phyloP scores from a whole-genome alignment of 306 rosid genomes.

The Malus asiatica region DNA sequence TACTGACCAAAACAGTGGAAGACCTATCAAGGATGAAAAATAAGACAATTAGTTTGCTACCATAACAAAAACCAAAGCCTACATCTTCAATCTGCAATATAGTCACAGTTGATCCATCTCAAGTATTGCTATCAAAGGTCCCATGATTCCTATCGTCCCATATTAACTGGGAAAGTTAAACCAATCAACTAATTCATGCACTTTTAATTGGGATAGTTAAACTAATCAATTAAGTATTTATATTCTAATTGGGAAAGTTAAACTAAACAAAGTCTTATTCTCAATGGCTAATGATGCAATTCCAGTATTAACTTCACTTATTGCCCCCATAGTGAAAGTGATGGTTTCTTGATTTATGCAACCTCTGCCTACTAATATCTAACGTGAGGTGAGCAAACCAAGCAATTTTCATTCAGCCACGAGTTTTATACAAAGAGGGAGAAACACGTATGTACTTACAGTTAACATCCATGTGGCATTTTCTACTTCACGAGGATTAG shows the following conservation, averaged over 20 bases:
- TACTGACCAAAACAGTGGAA: conserved; percentile 74
- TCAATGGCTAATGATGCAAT: neutral
- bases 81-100: neutral
- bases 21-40: conserved; percentile 34
- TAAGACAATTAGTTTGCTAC: conserved; percentile 7
- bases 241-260: neutral
- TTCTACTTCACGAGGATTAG: conserved; percentile 76
- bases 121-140: neutral
- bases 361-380: neutral
- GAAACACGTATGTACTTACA: conserved; percentile 30
- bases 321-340: neutral
- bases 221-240: neutral
- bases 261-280: neutral
- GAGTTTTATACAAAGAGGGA: neutral
- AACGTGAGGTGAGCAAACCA: neutral
- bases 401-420: neutral
- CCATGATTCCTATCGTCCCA: neutral
- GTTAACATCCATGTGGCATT: conserved; percentile 87
- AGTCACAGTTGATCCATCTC: neutral
- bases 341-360: neutral
- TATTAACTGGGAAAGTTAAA: neutral
- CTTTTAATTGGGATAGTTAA: neutral
- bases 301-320: neutral
- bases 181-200: neutral
- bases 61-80: conserved; percentile 5